Evolutionary conservation across 208 protist genomes (phyloP).

Genomic region (Strigomonas galati): DNA sequence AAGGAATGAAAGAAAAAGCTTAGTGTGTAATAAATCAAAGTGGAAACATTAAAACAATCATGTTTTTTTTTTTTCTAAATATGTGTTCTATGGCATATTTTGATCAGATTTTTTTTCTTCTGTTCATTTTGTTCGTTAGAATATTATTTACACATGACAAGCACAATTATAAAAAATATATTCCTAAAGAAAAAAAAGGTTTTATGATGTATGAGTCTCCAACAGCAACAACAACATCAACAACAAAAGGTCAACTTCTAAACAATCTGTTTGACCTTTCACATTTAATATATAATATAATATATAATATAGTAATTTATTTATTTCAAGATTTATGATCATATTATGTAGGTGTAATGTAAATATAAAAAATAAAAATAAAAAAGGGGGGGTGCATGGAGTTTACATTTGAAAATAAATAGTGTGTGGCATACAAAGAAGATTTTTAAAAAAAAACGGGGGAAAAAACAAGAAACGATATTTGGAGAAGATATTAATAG

Average conservation of each 20-base stretch:
- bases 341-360: conserved; percentile 1
- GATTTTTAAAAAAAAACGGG: no score
- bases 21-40: no score
- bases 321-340: conserved; percentile 5
- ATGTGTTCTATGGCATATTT: no score
- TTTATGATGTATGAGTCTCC: no score
- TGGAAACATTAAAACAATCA: no score
- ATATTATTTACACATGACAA: no score
- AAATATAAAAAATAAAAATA: conserved; percentile 1
- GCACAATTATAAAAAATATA: no score
- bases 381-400: no score
- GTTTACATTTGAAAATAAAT: conserved; percentile 9
- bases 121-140: no score
- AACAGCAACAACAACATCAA: conserved; percentile 1
- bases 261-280: conserved; percentile 2
- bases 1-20: no score
- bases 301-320: conserved; percentile 6
- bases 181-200: no score
- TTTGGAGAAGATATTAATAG: not conserved
- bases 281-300: conserved; percentile 3
- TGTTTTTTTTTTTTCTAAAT: conserved; percentile 8
- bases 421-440: no score
- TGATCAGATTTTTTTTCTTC: conserved; percentile 4
- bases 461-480: not conserved
- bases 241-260: conserved; percentile 1